phyloP scores from a whole-genome alignment of 805 yeast genomes.

The Tetrapisispora taiwanensis region DNA sequence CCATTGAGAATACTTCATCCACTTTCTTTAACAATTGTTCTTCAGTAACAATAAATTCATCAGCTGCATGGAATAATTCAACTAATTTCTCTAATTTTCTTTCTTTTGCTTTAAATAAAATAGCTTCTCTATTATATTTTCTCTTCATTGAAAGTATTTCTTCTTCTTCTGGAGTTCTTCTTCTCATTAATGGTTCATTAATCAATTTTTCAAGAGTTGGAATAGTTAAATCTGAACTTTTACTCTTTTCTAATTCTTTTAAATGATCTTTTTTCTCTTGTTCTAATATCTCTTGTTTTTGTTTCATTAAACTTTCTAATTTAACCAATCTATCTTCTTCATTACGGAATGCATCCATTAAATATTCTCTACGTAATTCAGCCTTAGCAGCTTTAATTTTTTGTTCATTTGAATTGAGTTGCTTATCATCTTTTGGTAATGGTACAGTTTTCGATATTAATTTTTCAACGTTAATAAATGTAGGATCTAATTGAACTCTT shows the following conservation, averaged over 20 bases:
- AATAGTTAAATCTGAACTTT: constrained; percentile 45
- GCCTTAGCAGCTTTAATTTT: constrained; percentile 31
- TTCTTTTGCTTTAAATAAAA: constrained; percentile 43
- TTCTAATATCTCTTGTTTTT: constrained; percentile 31
- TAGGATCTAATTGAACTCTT: constrained; percentile 45
- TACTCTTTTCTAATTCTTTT: constrained; percentile 15
- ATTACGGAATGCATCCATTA: constrained; percentile 48
- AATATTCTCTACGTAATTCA: constrained; percentile 61
- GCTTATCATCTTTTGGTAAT: constrained; percentile 26
- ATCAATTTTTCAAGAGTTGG: constrained; percentile 69
- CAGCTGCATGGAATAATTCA: constrained; percentile 62
- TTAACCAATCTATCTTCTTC: constrained; percentile 42
- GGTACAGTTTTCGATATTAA: constrained; percentile 46
- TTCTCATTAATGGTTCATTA: constrained; percentile 60
- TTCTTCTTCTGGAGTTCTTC: constrained; percentile 61
- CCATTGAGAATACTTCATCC: constrained; percentile 20
- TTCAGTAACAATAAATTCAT: constrained; percentile 63
- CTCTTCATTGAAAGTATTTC: constrained; percentile 49
- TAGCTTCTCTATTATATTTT: constrained; percentile 50
- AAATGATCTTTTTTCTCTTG: constrained; percentile 28
- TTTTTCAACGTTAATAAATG: constrained; percentile 49
- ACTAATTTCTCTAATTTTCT: constrained; percentile 47
- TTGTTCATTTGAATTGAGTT: constrained; percentile 14
- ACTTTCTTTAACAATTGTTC: constrained; percentile 37
- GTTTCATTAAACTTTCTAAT: constrained; percentile 20